These are phyloP conservation scores for Fusarium phyllophilum DNA, from an alignment of 2,329 filamentous ascomycete species.

Conservation along the genomic window DNA sequence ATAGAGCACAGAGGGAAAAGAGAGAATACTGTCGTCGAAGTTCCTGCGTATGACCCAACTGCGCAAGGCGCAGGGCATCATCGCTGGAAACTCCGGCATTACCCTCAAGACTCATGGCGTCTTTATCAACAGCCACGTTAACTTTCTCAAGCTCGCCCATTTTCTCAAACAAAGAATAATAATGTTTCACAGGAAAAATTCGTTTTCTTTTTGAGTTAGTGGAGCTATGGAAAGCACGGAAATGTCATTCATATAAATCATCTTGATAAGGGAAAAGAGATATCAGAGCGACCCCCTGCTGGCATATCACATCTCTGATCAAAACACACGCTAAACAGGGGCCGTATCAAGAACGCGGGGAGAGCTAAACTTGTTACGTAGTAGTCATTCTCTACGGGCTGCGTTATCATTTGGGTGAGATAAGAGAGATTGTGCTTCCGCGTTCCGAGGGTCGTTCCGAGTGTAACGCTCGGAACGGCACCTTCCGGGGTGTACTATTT, in stretches of 20 bases:
- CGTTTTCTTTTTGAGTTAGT: too few species aligned
- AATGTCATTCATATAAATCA: neutral
- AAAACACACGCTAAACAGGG: slow-evolving; percentile 4
- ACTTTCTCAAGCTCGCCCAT: neutral
- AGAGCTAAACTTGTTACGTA: neutral
- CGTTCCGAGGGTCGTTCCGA: slow-evolving; percentile 9
- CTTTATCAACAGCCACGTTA: slow-evolving; percentile 4
- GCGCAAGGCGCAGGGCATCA: slow-evolving; percentile 40
- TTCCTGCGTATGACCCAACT: slow-evolving; percentile 45
- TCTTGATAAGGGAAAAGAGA: neutral
- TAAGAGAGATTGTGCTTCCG: neutral
- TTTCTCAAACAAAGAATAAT: neutral
- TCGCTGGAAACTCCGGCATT: neutral
- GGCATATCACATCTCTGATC: neutral
- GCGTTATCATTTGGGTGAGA: neutral
- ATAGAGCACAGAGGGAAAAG: slow-evolving; percentile 55
- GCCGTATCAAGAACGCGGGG: slow-evolving; percentile 19
- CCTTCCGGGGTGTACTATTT: neutral
- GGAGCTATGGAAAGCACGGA: neutral
- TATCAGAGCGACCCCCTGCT: neutral
- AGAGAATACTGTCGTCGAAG: slow-evolving; percentile 52
- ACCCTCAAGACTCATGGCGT: neutral
- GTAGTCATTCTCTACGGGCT: neutral
- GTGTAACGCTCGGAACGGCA: neutral
- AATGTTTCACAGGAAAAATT: too few species aligned